These are phyloP conservation scores for Zygotorulaspora danielsina DNA, from an alignment of 805 yeast species.

Conservation along the genomic window DNA sequence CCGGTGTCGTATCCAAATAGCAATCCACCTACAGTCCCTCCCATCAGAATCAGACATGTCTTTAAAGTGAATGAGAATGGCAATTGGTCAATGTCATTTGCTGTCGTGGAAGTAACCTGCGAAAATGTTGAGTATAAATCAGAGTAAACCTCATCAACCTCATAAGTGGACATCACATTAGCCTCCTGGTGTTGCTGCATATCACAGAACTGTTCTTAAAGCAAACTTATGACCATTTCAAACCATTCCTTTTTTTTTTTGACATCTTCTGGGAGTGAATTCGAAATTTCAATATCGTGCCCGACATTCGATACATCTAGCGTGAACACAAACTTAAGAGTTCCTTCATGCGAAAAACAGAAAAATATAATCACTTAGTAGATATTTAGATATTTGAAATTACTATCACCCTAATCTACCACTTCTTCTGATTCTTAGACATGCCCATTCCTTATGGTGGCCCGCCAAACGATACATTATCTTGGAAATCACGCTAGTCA, in stretches of 20 bases:
- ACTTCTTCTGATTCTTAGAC: no score
- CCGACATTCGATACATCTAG: background rate
- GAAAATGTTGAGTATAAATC: conserved; percentile 31
- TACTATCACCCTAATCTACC: no score
- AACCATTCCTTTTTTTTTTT: no score
- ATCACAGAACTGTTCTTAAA: no score
- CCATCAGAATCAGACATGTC: conserved; percentile 19
- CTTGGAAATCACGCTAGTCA: background rate
- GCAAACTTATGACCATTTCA: no score
- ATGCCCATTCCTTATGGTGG: no score
- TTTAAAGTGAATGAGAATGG: conserved; percentile 25
- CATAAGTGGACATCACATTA: conserved; percentile 6
- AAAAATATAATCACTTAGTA: no score
- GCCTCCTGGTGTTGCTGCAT: conserved; percentile 5
- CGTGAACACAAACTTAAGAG: background rate
- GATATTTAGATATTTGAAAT: no score
- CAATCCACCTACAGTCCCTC: conserved; percentile 54
- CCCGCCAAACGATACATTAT: no score
- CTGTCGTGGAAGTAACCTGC: conserved; percentile 27
- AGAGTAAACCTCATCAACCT: conserved; percentile 27
- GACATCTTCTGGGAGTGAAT: background rate
- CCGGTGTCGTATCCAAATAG: conserved; percentile 66
- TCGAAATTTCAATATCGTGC: background rate
- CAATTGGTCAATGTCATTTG: conserved; percentile 30
- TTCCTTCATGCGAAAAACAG: background rate